Evolutionary conservation across 257 asterid genomes (phyloP), one percentile per base, ranked within the genome.

Genomic region (Solanum appendiculatum): DNA sequence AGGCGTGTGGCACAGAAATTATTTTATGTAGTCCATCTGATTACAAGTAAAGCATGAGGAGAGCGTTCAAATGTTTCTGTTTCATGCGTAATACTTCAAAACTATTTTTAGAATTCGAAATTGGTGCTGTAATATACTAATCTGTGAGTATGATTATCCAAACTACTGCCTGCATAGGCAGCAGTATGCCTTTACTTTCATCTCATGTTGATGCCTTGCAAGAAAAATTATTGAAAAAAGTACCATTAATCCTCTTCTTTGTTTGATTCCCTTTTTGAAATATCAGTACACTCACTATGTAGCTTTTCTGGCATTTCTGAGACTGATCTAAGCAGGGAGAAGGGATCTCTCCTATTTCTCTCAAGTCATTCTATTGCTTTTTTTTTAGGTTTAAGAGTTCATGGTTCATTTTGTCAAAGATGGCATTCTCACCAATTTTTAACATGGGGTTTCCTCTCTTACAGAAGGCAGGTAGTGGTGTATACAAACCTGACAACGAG

Each of bases 401-500:
- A 18, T 80, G 68, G 85, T 48, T 48, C 85, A 80, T 48, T 80
- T 80, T 80, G 85, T 80, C 39, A 29, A 80, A 80, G 85, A 29
- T 80, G 68, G 40, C 68, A 80, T 31, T 80, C 42, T 68, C 69
- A 40, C 85, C 73, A 83, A 63, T 13, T 54, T 75, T 86, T 54
- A 89, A 56, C 86, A 78, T 82, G 51, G 29, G 83, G 85, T 88
- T 77, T 86, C 70, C 87, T 85, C 70, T 90, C 58, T 44, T 87
- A 86, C 92, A 95, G 98, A 87, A 82, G 80, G 93, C 83, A 87
- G 90, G 93, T 39, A 89, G 82, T 82, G 88, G 93, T 51, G 75
- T 84, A 33, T 86, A 82, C 84, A 94, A 93, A 87, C 97, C 98
- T 37, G 98, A 95, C 88, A 83, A 93, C 54, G 98, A 95, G 44